A percentile compares a stretch with the other conserved stretches of the same genome.
Evolutionary conservation across 1,284 basidiomycete genomes (phyloP).

Genomic region (Polyporus tsugae): DNA sequence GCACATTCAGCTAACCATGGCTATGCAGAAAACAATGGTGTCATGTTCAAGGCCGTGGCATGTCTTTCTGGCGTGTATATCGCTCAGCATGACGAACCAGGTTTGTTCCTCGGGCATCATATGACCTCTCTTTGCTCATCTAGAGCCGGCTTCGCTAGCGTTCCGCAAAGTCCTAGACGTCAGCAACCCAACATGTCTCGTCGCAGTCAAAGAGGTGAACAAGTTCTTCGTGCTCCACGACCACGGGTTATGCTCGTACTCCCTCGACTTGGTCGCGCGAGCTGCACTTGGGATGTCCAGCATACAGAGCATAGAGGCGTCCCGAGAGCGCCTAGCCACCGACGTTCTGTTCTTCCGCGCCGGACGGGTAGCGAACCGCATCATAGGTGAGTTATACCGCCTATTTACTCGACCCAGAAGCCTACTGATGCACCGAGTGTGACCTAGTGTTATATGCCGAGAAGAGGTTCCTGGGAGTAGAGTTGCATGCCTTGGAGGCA

Average conservation of each 20-base stretch:
- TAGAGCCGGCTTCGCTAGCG: conserved; percentile 46
- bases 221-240: conserved; percentile 73
- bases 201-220: conserved; percentile 66
- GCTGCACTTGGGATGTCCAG: conserved; percentile 58
- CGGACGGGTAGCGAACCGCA: conserved; percentile 58
- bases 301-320: conserved; percentile 56
- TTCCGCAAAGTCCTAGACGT: conserved; percentile 63
- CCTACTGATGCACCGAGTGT: background rate
- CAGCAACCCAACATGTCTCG: conserved; percentile 58
- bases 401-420: background rate
- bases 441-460: conserved; percentile 71
- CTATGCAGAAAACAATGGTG: conserved; percentile 13
- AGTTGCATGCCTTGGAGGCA: conserved; percentile 57
- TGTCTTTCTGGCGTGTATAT: conserved; percentile 74
- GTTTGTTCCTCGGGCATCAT: conserved; percentile 34
- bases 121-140: background rate
- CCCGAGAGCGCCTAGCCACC: conserved; percentile 63
- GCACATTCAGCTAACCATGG: background rate
- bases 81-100: conserved; percentile 57
- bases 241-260: conserved; percentile 65
- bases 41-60: conserved; percentile 65
- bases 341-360: conserved; percentile 68
- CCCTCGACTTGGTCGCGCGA: conserved; percentile 71
- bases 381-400: conserved; percentile 52
- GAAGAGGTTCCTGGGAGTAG: conserved; percentile 66